These are phyloP conservation scores for Spinellus fusiger DNA, from an alignment of 192 early-diverging fungal genomes.

Conservation along the genomic window DNA sequence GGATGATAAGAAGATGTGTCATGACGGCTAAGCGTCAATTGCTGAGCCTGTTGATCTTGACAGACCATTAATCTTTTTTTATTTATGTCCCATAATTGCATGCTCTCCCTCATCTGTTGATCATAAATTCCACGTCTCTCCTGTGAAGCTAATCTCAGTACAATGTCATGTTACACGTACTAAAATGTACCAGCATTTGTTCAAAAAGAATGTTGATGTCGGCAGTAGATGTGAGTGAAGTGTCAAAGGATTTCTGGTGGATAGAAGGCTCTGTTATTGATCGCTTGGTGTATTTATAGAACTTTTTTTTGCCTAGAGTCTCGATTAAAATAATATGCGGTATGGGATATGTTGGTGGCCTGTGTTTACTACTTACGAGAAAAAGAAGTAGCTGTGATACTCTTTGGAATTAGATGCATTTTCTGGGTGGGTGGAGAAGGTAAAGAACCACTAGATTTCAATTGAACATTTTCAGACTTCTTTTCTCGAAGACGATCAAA, in stretches of 20 bases:
- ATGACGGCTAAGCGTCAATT: conserved; percentile 5
- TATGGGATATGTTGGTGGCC: no score
- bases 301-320: no score
- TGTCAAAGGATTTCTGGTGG: not conserved
- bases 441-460: not conserved
- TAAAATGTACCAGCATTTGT: conserved; percentile 44
- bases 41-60: conserved; percentile 41
- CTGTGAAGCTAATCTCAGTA: conserved; percentile 19
- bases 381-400: no score
- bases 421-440: not conserved
- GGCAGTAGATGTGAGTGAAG: not conserved
- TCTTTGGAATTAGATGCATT: not conserved
- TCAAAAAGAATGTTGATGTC: conserved; percentile 46
- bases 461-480: not conserved
- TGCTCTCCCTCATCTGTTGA: conserved; percentile 31
- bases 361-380: no score
- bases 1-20: not conserved
- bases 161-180: not conserved
- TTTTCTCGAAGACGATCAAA: not conserved
- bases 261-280: no score
- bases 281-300: no score
- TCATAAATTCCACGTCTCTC: conserved; percentile 47
- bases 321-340: no score
- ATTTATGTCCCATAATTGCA: conserved; percentile 35
- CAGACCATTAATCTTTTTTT: conserved; percentile 54